Evolutionary conservation across 2,329 filamentous ascomycete genomes (phyloP), one percentile per base, ranked within the genome.

Genomic region (Fusarium newnesense): DNA sequence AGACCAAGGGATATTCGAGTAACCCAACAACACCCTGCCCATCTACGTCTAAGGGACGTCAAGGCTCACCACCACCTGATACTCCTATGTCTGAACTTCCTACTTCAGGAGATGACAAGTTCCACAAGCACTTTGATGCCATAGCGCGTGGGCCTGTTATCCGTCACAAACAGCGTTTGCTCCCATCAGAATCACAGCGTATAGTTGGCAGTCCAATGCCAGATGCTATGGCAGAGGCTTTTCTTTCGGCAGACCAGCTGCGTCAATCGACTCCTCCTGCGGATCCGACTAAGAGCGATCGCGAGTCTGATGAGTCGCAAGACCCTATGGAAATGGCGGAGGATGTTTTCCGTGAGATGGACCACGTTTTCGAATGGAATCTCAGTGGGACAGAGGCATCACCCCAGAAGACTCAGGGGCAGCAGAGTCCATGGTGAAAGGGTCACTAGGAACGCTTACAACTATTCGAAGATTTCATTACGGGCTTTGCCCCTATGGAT

Each of bases 61-160:
- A 78, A 11, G 74, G 79, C 11, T 87, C 86, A 12, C 86, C 87
- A 10, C 86, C 86, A 4, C 86, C 86, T 11, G 75, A 80, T 13
- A 77, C 74, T 15, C 72, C 79, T 4, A 75, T 83, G 13, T 74
- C 79, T 28, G 78, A 83, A 12, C 74, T 85, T 10, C 81, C 80
- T 5, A 78, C 76, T 4, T 80, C 78, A 5, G 78, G 80, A 12
- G 80, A 81, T 57, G 76, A 80, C 37, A 83, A 80, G 56, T 89
- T 87, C 56, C 79, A 77, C 24, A 82, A 82, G n/a, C 86, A 88
- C 72, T 89, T 89, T 69, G 80, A 82, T 34, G 81, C 81, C 2
- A 80, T 87, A 43, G 83, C 81, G n/a, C 80, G 77, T 28, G 81
- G 82, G 75, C 78, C 58, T 44, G 72, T 74, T 9, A 74, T 77